Percentiles rank a stretch among this genome's conserved stretches.
Evolutionary conservation across 1,284 basidiomycete genomes (phyloP).

Genomic region (Bondarzewia mesenterica): DNA sequence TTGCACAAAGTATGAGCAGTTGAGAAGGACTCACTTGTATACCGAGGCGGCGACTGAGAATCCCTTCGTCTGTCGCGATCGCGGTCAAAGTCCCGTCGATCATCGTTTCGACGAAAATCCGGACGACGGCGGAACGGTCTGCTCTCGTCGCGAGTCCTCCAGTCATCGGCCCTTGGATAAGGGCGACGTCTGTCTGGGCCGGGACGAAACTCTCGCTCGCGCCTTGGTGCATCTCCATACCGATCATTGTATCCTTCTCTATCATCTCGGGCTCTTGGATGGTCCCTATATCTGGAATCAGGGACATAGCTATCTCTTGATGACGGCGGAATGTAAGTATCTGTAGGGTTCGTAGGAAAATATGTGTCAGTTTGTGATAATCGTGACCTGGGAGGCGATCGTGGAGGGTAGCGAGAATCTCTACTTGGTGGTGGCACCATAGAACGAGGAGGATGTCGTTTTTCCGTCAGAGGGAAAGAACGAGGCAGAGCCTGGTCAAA

Average conservation of each 20-base stretch:
- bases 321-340: not conserved
- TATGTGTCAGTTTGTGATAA: not conserved
- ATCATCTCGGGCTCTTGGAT: not conserved
- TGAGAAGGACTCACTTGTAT: not conserved
- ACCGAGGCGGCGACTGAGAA: not conserved
- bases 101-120: constrained; percentile 2
- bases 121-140: constrained; percentile 7
- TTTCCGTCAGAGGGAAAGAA: constrained; percentile 18
- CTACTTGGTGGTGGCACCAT: not conserved
- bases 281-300: not conserved
- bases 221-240: not conserved
- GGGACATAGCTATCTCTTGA: not conserved
- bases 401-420: not conserved
- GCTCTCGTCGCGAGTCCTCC: constrained; percentile 10
- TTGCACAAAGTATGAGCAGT: not conserved
- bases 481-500: constrained; percentile 18
- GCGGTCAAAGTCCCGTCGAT: constrained; percentile 10
- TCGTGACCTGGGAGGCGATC: not conserved
- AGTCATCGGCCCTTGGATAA: not conserved
- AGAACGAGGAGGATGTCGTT: not conserved
- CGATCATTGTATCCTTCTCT: not conserved
- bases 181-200: not conserved
- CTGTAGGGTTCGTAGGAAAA: not conserved
- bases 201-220: not conserved
- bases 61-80: not conserved